phyloP scores from a whole-genome alignment of 2,329 filamentous ascomycete genomes.

The Diaporthe sp. region DNA sequence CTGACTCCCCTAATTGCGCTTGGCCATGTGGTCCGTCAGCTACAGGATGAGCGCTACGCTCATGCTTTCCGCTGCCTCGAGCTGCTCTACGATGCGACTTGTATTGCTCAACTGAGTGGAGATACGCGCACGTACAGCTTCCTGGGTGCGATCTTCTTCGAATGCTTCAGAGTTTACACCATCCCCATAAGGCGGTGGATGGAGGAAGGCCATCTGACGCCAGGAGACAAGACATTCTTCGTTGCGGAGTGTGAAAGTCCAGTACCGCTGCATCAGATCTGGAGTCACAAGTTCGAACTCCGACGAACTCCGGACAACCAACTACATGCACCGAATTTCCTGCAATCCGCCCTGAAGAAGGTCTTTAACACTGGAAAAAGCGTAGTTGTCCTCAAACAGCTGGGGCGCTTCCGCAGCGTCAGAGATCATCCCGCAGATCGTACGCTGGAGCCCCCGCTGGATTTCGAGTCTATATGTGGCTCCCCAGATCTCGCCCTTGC shows the following conservation, averaged over 20 bases:
- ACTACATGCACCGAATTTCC: slow-evolving; percentile 80
- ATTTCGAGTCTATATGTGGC: slow-evolving; percentile 69
- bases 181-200: slow-evolving; percentile 88
- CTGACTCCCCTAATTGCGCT: slow-evolving; percentile 72
- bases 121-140: slow-evolving; percentile 73
- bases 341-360: slow-evolving; percentile 76
- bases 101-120: slow-evolving; percentile 78
- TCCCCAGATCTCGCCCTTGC: slow-evolving; percentile 63
- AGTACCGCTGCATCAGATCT: slow-evolving; percentile 75
- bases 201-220: slow-evolving; percentile 79
- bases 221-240: slow-evolving; percentile 81
- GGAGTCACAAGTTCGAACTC: slow-evolving; percentile 82
- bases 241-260: slow-evolving; percentile 71
- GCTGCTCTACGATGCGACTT: slow-evolving; percentile 79
- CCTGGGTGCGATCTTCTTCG: slow-evolving; percentile 79
- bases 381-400: slow-evolving; percentile 83
- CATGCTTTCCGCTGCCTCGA: slow-evolving; percentile 83
- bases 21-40: slow-evolving; percentile 71
- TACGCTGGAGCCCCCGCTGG: slow-evolving; percentile 61
- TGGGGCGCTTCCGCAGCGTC: slow-evolving; percentile 67
- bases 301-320: slow-evolving; percentile 70
- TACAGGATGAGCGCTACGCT: slow-evolving; percentile 63
- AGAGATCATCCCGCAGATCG: slow-evolving; percentile 11
- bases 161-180: slow-evolving; percentile 86
- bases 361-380: slow-evolving; percentile 93